A percentile compares a stretch with the other conserved stretches of the same genome.
Conservation (phyloP, 768 basidiomycete genomes). For the Lactarius tabidus region DNA sequence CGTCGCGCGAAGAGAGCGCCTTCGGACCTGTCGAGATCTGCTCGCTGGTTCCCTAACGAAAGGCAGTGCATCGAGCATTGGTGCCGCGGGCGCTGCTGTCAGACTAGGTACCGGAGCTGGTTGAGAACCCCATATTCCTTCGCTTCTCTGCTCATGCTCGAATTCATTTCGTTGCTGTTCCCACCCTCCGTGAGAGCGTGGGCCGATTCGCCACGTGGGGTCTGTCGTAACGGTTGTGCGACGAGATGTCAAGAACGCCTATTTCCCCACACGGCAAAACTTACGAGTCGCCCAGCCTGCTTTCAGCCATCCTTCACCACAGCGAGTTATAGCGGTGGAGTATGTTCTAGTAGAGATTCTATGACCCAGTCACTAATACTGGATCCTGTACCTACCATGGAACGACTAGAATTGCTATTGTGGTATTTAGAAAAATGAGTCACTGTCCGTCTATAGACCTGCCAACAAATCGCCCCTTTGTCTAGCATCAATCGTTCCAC, state of each 20-base stretch:
- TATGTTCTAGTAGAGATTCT: neutral
- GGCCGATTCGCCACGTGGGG: neutral
- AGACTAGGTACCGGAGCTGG: conserved; percentile 20
- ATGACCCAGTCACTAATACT: neutral
- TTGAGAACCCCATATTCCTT: neutral
- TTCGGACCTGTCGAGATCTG: conserved; percentile 39
- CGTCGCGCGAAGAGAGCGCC: conserved; percentile 65
- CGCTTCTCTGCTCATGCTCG: neutral
- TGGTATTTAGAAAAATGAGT: neutral
- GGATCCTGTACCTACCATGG: neutral
- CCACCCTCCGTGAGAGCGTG: neutral
- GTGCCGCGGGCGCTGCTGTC: conserved; percentile 24
- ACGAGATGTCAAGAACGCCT: neutral
- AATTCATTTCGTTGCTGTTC: neutral
- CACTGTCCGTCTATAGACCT: conserved; percentile 54
- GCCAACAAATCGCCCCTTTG: conserved; percentile 7
- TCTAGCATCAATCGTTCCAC: conserved; percentile 30
- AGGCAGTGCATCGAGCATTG: conserved; percentile 27
- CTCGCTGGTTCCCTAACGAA: conserved; percentile 33
- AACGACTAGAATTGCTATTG: neutral
- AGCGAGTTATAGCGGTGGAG: neutral
- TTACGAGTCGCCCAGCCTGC: neutral
- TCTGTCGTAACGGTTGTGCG: neutral
- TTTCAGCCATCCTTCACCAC: neutral
- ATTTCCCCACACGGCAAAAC: neutral